Percentiles rank a stretch among this genome's conserved stretches.
phyloP scores from a whole-genome alignment of 108 stramenopile species.

The Conticribra guillardii region DNA sequence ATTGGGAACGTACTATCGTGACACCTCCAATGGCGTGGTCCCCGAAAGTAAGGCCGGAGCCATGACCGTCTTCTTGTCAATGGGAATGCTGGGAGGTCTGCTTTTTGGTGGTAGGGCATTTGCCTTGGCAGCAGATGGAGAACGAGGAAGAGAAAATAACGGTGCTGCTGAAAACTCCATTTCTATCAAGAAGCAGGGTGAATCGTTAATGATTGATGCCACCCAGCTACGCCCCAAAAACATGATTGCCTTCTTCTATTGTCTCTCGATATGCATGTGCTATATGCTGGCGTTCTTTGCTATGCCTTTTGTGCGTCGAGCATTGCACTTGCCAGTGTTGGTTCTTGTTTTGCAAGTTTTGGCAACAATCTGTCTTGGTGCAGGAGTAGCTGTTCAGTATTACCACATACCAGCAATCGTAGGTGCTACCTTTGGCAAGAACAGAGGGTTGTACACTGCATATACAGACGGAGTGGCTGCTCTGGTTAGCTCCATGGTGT shows the following conservation, averaged over 20 bases:
- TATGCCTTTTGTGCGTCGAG: conserved; percentile 55
- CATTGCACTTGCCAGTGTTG: conserved; percentile 61
- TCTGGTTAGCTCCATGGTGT: conserved; percentile 64
- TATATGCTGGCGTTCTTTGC: conserved; percentile 74
- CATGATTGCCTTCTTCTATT: conserved; percentile 72
- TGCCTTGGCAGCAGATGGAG: conserved; percentile 51
- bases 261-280: conserved; percentile 69
- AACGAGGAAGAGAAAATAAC: conserved; percentile 22
- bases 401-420: conserved; percentile 84
- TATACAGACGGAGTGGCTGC: conserved; percentile 84
- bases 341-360: conserved; percentile 71
- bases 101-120: conserved; percentile 72
- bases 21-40: conserved; percentile 66
- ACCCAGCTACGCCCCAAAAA: conserved; percentile 52
- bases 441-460: conserved; percentile 73
- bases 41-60: conserved; percentile 65
- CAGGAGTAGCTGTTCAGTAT: conserved; percentile 76
- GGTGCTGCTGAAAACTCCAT: background rate
- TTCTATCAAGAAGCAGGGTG: conserved; percentile 3
- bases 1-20: conserved; percentile 72
- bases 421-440: conserved; percentile 69
- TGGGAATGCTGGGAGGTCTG: conserved; percentile 73
- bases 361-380: conserved; percentile 60
- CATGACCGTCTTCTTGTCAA: conserved; percentile 67
- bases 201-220: conserved; percentile 16